phyloP scores from a whole-genome alignment of 192 early-diverging fungal genomes.

The Linnemannia schmuckeri region DNA sequence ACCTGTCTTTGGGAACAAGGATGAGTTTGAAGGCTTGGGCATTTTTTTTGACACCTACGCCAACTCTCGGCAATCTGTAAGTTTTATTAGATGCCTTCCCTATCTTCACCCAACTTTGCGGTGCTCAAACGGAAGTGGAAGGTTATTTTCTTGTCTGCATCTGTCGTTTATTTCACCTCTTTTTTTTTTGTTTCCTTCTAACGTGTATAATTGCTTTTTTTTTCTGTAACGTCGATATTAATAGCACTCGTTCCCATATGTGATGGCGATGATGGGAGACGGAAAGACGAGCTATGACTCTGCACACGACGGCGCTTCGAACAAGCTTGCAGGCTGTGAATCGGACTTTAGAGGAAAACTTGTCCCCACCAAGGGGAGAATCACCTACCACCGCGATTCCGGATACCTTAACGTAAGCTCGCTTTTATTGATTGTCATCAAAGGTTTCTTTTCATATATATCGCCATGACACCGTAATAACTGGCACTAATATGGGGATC shows the following conservation, averaged over 20 bases:
- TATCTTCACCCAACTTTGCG: neutral
- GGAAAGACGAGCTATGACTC: constrained; percentile 88
- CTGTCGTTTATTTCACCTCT: too few species aligned
- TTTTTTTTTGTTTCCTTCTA: neutral
- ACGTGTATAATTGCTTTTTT: neutral
- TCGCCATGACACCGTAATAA: neutral
- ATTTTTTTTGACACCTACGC: constrained; percentile 98
- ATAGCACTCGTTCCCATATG: constrained; percentile 83
- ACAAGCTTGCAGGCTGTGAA: constrained; percentile 74
- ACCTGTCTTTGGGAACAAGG: constrained; percentile 90
- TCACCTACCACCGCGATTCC: constrained; percentile 81
- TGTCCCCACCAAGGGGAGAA: constrained; percentile 70
- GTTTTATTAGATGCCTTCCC: neutral
- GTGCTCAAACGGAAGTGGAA: too few species aligned
- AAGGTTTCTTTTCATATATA: neutral
- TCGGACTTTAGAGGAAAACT: constrained; percentile 82
- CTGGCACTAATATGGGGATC: neutral
- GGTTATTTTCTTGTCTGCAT: too few species aligned
- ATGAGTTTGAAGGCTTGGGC: constrained; percentile 92
- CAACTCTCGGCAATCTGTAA: constrained; percentile 75
- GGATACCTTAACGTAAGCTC: constrained; percentile 22
- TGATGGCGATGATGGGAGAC: constrained; percentile 96
- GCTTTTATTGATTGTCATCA: neutral
- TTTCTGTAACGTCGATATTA: neutral
- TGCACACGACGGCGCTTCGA: constrained; percentile 80